phyloP scores from a whole-genome alignment of 148 eudicot genomes.

The Amaranthus hypochondriacus region DNA sequence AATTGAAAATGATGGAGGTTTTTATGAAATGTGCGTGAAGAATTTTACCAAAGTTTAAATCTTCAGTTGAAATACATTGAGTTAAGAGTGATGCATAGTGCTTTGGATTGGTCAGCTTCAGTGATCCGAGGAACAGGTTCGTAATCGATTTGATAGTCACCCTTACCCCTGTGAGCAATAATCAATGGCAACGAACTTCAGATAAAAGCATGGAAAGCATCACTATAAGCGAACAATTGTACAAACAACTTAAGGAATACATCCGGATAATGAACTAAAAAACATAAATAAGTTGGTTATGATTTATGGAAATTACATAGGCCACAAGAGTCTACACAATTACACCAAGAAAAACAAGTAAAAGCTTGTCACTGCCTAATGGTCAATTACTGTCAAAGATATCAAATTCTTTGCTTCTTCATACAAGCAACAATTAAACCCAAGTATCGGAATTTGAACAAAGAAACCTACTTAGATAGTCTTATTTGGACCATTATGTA shows the following conservation, averaged over 20 bases:
- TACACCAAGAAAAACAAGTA: neutral
- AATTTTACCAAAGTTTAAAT: slow-evolving; percentile 44
- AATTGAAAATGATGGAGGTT: slow-evolving; percentile 38
- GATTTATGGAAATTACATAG: neutral
- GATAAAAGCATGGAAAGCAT: too few species aligned
- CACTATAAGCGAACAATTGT: neutral
- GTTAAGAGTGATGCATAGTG: slow-evolving; percentile 37
- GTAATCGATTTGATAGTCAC: slow-evolving; percentile 81
- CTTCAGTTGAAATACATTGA: slow-evolving; percentile 42
- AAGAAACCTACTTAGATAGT: neutral
- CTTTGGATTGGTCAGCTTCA: slow-evolving; percentile 55
- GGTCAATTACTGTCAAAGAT: neutral
- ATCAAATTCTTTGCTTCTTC: neutral
- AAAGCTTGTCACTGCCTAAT: neutral
- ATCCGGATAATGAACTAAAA: neutral
- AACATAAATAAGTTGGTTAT: neutral
- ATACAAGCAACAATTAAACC: neutral
- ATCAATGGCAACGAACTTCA: too few species aligned
- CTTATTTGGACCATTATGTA: neutral
- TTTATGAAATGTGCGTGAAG: slow-evolving; percentile 63
- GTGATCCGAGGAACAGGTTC: slow-evolving; percentile 83
- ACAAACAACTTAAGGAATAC: neutral
- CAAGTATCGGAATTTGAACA: neutral
- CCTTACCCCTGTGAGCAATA: slow-evolving; percentile 60
- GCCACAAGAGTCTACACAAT: neutral